Evolutionary conservation across 495 filamentous ascomycete species (phyloP).

Genomic region (Penicillium turbatum): DNA sequence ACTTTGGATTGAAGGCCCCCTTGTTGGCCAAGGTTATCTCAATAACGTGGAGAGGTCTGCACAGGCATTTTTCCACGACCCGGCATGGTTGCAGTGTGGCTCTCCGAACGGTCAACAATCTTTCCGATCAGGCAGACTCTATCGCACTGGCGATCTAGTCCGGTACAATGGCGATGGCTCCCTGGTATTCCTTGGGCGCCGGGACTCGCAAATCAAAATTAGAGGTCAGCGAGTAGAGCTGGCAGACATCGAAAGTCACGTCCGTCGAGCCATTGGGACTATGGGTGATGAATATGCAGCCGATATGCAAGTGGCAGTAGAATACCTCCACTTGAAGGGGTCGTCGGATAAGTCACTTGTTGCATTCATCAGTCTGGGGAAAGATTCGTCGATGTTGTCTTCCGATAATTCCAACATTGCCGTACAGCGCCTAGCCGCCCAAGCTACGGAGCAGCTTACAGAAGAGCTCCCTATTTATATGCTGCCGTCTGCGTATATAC

Average conservation of each 20-base stretch:
- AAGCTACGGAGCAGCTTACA: background rate
- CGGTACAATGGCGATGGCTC: background rate
- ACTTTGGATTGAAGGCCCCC: background rate
- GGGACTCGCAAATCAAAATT: background rate
- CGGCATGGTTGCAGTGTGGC: background rate
- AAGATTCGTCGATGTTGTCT: background rate
- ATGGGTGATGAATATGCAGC: background rate
- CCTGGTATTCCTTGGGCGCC: background rate
- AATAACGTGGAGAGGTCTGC: background rate
- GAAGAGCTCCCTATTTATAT: background rate
- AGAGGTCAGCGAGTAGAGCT: background rate
- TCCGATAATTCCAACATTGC: background rate
- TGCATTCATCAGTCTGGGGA: background rate
- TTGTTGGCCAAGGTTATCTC: background rate
- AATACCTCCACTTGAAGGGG: background rate
- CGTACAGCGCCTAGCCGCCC: background rate
- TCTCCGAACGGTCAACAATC: background rate
- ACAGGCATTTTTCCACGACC: background rate
- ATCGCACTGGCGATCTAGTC: background rate
- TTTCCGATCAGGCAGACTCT: background rate
- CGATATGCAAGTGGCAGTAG: background rate
- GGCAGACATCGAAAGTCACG: background rate
- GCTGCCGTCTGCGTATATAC: background rate
- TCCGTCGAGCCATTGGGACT: background rate
- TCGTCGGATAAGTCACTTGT: background rate